Conservation (phyloP, 257 asterid genomes). For the Asclepias syriaca region DNA sequence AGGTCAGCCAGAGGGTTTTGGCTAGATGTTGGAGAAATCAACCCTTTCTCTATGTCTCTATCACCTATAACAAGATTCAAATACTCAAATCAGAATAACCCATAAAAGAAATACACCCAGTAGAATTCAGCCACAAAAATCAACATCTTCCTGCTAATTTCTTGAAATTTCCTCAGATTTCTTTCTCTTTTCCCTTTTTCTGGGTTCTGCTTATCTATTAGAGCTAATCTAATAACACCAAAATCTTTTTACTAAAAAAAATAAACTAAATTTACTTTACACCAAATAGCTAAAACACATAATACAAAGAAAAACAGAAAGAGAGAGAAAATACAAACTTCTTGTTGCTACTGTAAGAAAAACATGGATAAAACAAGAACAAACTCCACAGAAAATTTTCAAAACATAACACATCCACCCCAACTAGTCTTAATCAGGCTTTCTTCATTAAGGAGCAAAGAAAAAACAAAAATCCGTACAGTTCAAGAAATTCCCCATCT, state of each 20-base stretch:
- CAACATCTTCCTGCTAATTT: neutral
- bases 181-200: neutral
- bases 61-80: constrained; percentile 20
- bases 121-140: neutral
- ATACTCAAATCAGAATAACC: constrained; percentile 6
- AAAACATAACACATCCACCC: neutral
- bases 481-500: neutral
- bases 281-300: neutral
- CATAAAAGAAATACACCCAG: neutral
- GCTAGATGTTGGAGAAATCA: constrained; percentile 21
- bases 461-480: neutral
- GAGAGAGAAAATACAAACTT: neutral
- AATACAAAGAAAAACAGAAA: too few relatives aligned
- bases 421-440: neutral
- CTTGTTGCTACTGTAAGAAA: neutral
- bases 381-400: neutral
- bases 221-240: neutral
- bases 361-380: neutral
- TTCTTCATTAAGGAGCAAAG: neutral
- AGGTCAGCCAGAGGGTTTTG: constrained; percentile 31
- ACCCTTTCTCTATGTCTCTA: constrained; percentile 33
- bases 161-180: neutral
- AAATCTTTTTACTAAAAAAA: neutral
- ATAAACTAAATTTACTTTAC: neutral
- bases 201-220: neutral